Base-by-base conservation (phyloP, 768 basidiomycete species). In the Leucosporidium yakuticum region DNA sequence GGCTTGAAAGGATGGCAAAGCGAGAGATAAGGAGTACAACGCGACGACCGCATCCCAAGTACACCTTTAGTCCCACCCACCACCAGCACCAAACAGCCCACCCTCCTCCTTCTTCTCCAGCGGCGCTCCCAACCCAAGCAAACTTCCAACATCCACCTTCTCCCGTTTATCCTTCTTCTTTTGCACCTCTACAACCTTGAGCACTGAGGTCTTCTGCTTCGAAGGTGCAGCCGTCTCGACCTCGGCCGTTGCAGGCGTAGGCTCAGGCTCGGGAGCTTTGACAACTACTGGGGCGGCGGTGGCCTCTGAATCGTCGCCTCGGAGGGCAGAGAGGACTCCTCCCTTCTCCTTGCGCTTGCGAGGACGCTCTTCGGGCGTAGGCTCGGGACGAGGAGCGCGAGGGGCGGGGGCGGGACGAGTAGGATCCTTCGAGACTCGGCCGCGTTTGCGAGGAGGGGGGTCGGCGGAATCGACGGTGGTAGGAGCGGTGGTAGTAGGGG, bases 181-280 rank as follows among this genome's bases (percentile, higher is more conserved):
- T 58, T 62, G 60, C 50, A 72, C 71, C 62, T 72, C 71, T 50
- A 72, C 34, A 31, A 72, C 65, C 55, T 59, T 60, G 17, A 68
- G 55, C 17, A 72, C 71, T 2, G 53, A 56, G 5, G 71, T 72
- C 60, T 72, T 72, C 60, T 49, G 34, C 50, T 51, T 29, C 48
- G 44, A 57, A 31, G 54, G 32, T 49, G 54, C 39, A 23, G 36
- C 61, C 11, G 20, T 32, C 29, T n/a, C 27, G 11, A 17, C 50
- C 7, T 39, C 47, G 4, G 55, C 49, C 0, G 56, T 29, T 19
- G 32, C 47, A 12, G 56, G n/a, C 0, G 44, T 59, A 9, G 50
- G 29, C 21, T 14, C 23, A 2, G 63, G 29, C 1, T 58, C 36
- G 0, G 34, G 1, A n/a, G n/a, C n/a, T n/a, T n/a, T n/a, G n/a